Evolutionary conservation across 2,329 filamentous ascomycete species (phyloP).

Genomic region (Tothia fuscella): DNA sequence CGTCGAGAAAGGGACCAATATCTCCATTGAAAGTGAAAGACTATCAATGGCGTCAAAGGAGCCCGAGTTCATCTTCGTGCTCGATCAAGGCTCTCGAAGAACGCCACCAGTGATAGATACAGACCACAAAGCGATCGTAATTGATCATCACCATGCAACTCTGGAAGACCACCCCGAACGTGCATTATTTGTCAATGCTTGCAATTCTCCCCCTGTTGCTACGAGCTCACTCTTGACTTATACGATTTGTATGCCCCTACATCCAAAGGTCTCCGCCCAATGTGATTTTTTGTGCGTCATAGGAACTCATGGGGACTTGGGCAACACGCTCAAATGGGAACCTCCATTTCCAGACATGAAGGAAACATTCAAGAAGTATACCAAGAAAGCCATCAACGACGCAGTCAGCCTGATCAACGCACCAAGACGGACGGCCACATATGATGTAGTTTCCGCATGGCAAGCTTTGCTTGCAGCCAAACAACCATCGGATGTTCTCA

Average conservation of each 20-base stretch:
- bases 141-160: slow-evolving; percentile 51
- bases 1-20: slow-evolving; percentile 45
- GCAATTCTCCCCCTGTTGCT: slow-evolving; percentile 51
- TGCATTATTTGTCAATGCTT: slow-evolving; percentile 47
- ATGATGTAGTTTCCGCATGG: slow-evolving; percentile 51
- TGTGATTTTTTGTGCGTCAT: slow-evolving; percentile 53
- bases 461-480: slow-evolving; percentile 40
- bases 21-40: slow-evolving; percentile 45
- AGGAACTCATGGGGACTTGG: slow-evolving; percentile 56
- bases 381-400: slow-evolving; percentile 50
- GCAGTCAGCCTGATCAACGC: slow-evolving; percentile 54
- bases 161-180: slow-evolving; percentile 46
- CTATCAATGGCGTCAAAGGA: slow-evolving; percentile 36
- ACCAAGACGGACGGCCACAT: slow-evolving; percentile 48
- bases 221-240: slow-evolving; percentile 54
- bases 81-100: slow-evolving; percentile 52
- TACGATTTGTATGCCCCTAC: slow-evolving; percentile 46
- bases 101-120: slow-evolving; percentile 41
- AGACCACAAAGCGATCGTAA: slow-evolving; percentile 42
- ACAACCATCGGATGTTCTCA: slow-evolving; percentile 40
- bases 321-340: slow-evolving; percentile 52
- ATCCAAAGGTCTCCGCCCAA: slow-evolving; percentile 35
- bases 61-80: slow-evolving; percentile 48
- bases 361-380: slow-evolving; percentile 45
- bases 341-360: slow-evolving; percentile 56